These are phyloP conservation scores for Moringa oleifera DNA, from an alignment of 345 rosid species.

Conservation along the genomic window DNA sequence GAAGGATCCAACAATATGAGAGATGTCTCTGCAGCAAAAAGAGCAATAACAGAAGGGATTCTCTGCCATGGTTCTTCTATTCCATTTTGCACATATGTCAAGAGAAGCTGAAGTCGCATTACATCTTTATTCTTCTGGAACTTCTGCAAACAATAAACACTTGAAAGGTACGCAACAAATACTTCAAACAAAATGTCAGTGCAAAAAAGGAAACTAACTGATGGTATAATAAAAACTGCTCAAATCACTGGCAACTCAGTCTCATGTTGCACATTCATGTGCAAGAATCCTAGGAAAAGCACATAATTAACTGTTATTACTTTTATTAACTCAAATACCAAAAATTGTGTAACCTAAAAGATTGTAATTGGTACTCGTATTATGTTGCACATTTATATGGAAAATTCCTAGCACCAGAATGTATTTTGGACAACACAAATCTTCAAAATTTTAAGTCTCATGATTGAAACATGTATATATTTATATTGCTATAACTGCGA, in stretches of 20 bases:
- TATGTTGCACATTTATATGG: too few species aligned
- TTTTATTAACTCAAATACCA: too few species aligned
- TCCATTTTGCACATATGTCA: slow-evolving; percentile 77
- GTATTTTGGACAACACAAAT: too few species aligned
- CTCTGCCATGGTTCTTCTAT: slow-evolving; percentile 79
- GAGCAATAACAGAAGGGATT: slow-evolving; percentile 69
- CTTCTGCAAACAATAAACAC: slow-evolving; percentile 42
- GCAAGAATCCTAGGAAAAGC: background rate
- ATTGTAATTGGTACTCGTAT: too few species aligned
- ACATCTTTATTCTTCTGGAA: slow-evolving; percentile 57
- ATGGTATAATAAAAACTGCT: too few species aligned
- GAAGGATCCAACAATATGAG: slow-evolving; percentile 76
- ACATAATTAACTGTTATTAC: too few species aligned
- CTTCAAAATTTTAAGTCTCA: too few species aligned
- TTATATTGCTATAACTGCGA: too few species aligned
- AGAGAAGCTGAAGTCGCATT: slow-evolving; percentile 54
- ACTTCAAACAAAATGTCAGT: background rate
- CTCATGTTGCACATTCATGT: background rate
- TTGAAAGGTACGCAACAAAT: slow-evolving; percentile 2
- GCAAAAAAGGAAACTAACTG: background rate
- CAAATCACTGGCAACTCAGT: background rate
- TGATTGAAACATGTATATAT: too few species aligned
- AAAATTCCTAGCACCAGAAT: too few species aligned
- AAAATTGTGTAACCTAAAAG: too few species aligned
- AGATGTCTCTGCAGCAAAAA: slow-evolving; percentile 88